Percentiles rank a stretch among this genome's conserved stretches.
phyloP scores from a whole-genome alignment of 495 filamentous ascomycete species.

The Terfezia boudieri region DNA sequence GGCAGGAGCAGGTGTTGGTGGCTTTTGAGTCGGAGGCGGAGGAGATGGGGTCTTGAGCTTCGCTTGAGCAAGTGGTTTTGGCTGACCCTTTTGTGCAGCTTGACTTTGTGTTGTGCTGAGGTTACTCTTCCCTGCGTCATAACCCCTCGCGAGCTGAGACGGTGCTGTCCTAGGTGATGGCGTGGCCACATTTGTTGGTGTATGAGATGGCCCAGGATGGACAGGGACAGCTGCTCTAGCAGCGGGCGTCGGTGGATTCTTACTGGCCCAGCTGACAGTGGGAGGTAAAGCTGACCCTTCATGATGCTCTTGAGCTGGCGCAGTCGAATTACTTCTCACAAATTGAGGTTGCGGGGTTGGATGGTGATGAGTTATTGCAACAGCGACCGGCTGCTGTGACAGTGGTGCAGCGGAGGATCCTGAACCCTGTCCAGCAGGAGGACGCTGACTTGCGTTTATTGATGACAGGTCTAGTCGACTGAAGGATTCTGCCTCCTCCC shows the following conservation, averaged over 20 bases:
- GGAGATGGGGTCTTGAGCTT: not conserved
- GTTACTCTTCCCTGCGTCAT: not conserved
- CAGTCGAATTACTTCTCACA: not conserved
- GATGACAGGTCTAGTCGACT: slow-evolving; percentile 85
- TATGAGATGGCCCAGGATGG: slow-evolving; percentile 1
- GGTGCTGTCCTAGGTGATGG: not conserved
- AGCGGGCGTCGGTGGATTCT: slow-evolving; percentile 36
- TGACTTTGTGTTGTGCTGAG: not conserved
- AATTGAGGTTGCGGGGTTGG: slow-evolving; percentile 15
- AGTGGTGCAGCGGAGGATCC: slow-evolving; percentile 26
- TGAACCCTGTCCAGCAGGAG: slow-evolving; percentile 23
- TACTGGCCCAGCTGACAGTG: slow-evolving; percentile 79
- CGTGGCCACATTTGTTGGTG: not conserved
- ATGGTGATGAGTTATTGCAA: slow-evolving; percentile 24
- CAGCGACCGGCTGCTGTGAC: slow-evolving; percentile 18
- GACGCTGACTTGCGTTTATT: slow-evolving; percentile 74
- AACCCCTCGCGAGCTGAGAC: not conserved
- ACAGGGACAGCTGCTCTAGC: slow-evolving; percentile 14
- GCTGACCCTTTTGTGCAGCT: not conserved
- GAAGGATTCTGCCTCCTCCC: slow-evolving; percentile 92
- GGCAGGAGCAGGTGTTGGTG: not conserved
- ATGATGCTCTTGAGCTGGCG: slow-evolving; percentile 21
- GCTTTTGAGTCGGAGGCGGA: not conserved
- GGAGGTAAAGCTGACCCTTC: slow-evolving; percentile 74
- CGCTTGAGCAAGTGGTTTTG: not conserved